These are phyloP conservation scores for Thielaviopsis musarum DNA, from an alignment of 2,329 filamentous ascomycete genomes.

Conservation along the genomic window DNA sequence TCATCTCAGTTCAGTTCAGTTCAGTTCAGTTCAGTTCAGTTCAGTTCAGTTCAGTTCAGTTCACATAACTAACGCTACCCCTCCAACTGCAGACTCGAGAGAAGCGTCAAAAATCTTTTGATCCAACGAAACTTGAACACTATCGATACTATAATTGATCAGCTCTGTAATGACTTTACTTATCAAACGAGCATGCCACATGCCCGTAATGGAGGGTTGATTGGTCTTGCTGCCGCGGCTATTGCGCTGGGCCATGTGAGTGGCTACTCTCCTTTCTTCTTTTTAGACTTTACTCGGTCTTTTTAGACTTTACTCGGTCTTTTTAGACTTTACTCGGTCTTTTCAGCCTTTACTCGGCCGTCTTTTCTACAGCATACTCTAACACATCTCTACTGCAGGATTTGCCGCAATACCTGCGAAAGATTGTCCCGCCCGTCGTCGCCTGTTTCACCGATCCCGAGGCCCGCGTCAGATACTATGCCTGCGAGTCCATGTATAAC, in stretches of 20 bases:
- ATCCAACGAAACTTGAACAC: slow-evolving; percentile 58
- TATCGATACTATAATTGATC: slow-evolving; percentile 78
- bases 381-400: slow-evolving; percentile 32
- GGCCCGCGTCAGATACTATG: slow-evolving; percentile 92
- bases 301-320: background rate
- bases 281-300: background rate
- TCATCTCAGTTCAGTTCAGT: no score
- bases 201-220: slow-evolving; percentile 87
- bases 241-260: slow-evolving; percentile 85
- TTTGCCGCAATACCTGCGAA: slow-evolving; percentile 75
- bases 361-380: background rate
- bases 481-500: slow-evolving; percentile 99
- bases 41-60: no score
- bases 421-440: slow-evolving; percentile 89
- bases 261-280: slow-evolving; percentile 14
- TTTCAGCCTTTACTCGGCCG: background rate
- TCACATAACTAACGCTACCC: background rate
- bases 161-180: slow-evolving; percentile 93
- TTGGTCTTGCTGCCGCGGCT: slow-evolving; percentile 84
- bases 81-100: slow-evolving; percentile 54
- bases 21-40: no score
- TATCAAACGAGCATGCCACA: slow-evolving; percentile 96
- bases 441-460: slow-evolving; percentile 98
- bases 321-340: background rate
- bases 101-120: slow-evolving; percentile 71